Percentiles rank a stretch among this genome's conserved stretches.
Conservation (phyloP, 2,329 filamentous ascomycete genomes). For the Ascochyta pisi region DNA sequence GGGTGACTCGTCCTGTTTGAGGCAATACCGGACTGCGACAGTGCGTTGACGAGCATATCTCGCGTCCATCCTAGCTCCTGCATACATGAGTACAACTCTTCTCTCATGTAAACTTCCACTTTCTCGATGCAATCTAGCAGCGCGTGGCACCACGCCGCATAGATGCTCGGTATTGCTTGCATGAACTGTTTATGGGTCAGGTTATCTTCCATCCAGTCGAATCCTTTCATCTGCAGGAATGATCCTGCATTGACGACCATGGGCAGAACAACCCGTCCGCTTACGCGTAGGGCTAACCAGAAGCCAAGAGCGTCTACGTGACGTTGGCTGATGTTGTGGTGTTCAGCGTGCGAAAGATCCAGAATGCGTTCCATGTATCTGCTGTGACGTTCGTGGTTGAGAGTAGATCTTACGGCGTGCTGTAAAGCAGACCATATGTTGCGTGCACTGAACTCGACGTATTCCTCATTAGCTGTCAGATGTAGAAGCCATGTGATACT, state of each 20-base stretch:
- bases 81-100: constrained; percentile 3
- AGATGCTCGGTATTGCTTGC: constrained; percentile 17
- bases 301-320: constrained; percentile 9
- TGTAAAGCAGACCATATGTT: constrained; percentile 21
- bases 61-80: constrained; percentile 5
- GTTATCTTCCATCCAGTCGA: constrained; percentile 23
- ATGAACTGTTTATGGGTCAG: constrained; percentile 16
- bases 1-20: too few relatives aligned
- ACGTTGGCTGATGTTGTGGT: not conserved
- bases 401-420: constrained; percentile 16
- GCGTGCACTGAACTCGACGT: constrained; percentile 17
- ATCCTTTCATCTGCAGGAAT: constrained; percentile 23
- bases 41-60: not conserved
- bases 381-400: constrained; percentile 11
- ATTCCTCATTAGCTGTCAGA: constrained; percentile 18
- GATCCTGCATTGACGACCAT: constrained; percentile 21
- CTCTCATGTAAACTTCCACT: constrained; percentile 9
- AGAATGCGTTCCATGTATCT: constrained; percentile 9
- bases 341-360: not conserved
- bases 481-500: constrained; percentile 23
- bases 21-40: too few relatives aligned
- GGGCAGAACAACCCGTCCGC: constrained; percentile 13
- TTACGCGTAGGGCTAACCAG: constrained; percentile 18
- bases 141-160: constrained; percentile 22
- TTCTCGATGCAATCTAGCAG: constrained; percentile 16